Conservation (phyloP, 139 green algal genomes). For the Picochlorum sp. region DNA sequence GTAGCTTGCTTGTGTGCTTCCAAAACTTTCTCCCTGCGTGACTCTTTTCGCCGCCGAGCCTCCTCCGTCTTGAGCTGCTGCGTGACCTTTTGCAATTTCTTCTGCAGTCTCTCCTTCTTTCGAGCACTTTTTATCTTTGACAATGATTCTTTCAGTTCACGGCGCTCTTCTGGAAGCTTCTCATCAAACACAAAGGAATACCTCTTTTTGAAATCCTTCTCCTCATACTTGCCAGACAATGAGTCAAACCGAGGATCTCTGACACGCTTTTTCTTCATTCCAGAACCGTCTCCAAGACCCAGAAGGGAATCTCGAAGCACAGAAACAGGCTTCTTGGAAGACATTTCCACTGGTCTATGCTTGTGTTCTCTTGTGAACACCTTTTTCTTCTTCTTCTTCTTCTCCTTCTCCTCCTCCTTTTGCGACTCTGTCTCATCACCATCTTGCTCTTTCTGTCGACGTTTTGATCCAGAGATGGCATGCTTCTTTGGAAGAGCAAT, state of each 20-base stretch:
- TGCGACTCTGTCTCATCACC: conserved; percentile 7
- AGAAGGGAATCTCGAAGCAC: conserved; percentile 61
- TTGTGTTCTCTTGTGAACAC: conserved; percentile 54
- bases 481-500: no score
- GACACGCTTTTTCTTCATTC: conserved; percentile 13
- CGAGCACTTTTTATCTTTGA: conserved; percentile 30
- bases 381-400: neutral
- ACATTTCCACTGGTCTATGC: conserved; percentile 62
- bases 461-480: no score
- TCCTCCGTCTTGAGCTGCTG: conserved; percentile 45
- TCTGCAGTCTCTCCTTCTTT: conserved; percentile 33
- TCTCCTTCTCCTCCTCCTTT: conserved; percentile 5
- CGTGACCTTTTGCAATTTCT: conserved; percentile 35
- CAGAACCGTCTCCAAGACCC: conserved; percentile 2
- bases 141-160: conserved; percentile 41
- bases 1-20: conserved; percentile 37
- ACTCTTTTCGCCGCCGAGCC: conserved; percentile 18
- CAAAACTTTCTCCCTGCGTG: conserved; percentile 42
- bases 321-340: conserved; percentile 64
- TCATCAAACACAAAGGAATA: conserved; percentile 86
- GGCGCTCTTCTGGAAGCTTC: conserved; percentile 57
- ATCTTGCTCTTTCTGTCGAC: conserved; percentile 28
- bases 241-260: conserved; percentile 74
- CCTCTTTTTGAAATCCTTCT: conserved; percentile 45
- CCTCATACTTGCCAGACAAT: conserved; percentile 27